A percentile compares a stretch with the other conserved stretches of the same genome.
Evolutionary conservation across 2,329 filamentous ascomycete species (phyloP).

Genomic region (Diaporthe vexans): DNA sequence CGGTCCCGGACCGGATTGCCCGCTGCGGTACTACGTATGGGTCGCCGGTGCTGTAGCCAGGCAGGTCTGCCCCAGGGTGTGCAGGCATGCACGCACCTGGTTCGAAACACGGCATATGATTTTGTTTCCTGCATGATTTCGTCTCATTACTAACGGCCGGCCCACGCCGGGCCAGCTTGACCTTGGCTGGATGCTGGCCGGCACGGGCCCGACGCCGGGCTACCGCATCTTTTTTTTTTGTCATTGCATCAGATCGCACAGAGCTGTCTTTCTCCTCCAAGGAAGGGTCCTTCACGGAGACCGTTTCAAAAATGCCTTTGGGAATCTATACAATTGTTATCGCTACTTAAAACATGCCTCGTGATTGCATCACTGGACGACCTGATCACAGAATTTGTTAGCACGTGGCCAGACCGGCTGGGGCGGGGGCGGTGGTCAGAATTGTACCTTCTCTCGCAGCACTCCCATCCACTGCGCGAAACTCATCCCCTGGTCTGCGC

Average conservation of each 20-base stretch:
- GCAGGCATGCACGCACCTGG: constrained; percentile 10
- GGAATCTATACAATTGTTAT: constrained; percentile 42
- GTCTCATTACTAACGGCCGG: constrained; percentile 24
- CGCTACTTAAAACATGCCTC: constrained; percentile 38
- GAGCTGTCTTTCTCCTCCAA: constrained; percentile 5
- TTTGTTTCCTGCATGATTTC: constrained; percentile 29
- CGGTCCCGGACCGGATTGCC: constrained; percentile 8
- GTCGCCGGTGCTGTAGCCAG: constrained; percentile 18
- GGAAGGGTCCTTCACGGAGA: background rate
- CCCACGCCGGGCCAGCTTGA: constrained; percentile 14
- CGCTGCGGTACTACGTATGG: constrained; percentile 14
- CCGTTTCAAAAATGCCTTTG: background rate
- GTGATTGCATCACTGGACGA: too few relatives aligned
- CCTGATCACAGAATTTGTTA: too few relatives aligned
- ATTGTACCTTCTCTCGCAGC: too few relatives aligned
- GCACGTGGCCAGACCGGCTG: too few relatives aligned
- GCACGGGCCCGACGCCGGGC: constrained; percentile 16
- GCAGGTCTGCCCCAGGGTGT: background rate
- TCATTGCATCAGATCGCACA: constrained; percentile 21
- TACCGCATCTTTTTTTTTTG: background rate
- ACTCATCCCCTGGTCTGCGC: too few relatives aligned
- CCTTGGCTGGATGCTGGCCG: constrained; percentile 1
- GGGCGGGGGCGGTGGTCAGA: too few relatives aligned
- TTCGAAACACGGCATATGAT: constrained; percentile 27
- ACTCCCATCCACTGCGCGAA: too few relatives aligned